Evolutionary conservation across 2,329 filamentous ascomycete genomes (phyloP).

Genomic region (Pseudogymnoascus sp.): DNA sequence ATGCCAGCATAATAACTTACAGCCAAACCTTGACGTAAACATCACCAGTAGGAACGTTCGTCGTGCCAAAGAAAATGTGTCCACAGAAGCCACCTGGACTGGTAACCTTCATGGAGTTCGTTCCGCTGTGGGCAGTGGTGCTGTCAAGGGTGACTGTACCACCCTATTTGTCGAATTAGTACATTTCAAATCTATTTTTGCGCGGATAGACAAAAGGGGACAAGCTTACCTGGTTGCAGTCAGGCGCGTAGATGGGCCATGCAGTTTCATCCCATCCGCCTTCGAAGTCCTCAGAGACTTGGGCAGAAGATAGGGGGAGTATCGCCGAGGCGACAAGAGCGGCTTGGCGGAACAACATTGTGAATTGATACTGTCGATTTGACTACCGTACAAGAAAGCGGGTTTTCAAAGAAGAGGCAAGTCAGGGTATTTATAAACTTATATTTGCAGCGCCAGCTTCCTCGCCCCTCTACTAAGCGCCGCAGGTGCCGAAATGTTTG

Average conservation of each 20-base stretch:
- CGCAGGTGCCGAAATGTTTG: slow-evolving; percentile 14
- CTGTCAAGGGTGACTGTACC: slow-evolving; percentile 49
- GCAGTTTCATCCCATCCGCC: slow-evolving; percentile 47
- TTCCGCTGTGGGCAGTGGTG: slow-evolving; percentile 47
- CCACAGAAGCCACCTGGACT: slow-evolving; percentile 48
- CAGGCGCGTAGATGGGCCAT: slow-evolving; percentile 51
- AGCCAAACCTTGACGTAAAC: slow-evolving; percentile 48
- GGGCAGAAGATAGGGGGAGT: slow-evolving; percentile 38
- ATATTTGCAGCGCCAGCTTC: slow-evolving; percentile 17
- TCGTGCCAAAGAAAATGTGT: slow-evolving; percentile 55
- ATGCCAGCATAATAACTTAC: slow-evolving; percentile 34
- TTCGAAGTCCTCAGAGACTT: slow-evolving; percentile 48
- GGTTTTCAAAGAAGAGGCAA: slow-evolving; percentile 14
- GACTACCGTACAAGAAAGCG: slow-evolving; percentile 10
- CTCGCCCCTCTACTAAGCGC: slow-evolving; percentile 15
- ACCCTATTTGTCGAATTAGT: slow-evolving; percentile 20
- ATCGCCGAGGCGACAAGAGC: slow-evolving; percentile 39
- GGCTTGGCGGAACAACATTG: slow-evolving; percentile 36
- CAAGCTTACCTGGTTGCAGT: slow-evolving; percentile 44
- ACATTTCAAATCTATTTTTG: neutral
- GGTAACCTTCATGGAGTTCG: slow-evolving; percentile 45
- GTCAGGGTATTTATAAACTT: slow-evolving; percentile 23
- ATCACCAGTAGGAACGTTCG: slow-evolving; percentile 45
- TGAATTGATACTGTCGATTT: slow-evolving; percentile 11
- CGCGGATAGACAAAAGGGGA: neutral